Percentiles rank a stretch among this genome's conserved stretches.
These are phyloP conservation scores for Cladophialophora yegresii DNA, from an alignment of 2,329 filamentous ascomycete genomes.

Conservation along the genomic window DNA sequence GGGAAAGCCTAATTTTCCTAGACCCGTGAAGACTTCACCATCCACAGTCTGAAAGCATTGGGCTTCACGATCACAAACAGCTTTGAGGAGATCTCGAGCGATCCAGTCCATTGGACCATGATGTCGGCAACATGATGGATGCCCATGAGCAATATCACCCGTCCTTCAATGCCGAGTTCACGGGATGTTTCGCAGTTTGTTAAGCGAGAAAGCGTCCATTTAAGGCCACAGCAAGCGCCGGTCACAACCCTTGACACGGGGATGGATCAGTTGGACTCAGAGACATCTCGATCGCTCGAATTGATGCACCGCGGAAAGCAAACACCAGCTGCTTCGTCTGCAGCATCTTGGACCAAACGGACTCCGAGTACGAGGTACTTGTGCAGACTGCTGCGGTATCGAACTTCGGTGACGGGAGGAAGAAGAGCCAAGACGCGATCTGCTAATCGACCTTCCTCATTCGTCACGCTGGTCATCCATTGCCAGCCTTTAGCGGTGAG, in stretches of 20 bases:
- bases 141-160: not conserved
- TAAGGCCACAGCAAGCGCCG: not conserved
- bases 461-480: not conserved
- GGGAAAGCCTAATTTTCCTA: constrained; percentile 40
- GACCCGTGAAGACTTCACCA: constrained; percentile 71
- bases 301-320: not conserved
- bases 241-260: not conserved
- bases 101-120: constrained; percentile 63
- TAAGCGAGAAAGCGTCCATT: not conserved
- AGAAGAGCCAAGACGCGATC: not conserved
- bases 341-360: not conserved
- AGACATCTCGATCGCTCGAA: not conserved
- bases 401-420: not conserved
- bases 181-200: not conserved
- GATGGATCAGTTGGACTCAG: not conserved
- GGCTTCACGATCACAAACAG: constrained; percentile 76
- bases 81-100: constrained; percentile 78
- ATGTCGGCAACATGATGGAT: constrained; percentile 40
- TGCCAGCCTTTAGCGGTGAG: not conserved
- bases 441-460: constrained; percentile 4
- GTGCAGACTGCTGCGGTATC: not conserved
- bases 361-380: not conserved
- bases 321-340: not conserved
- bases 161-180: not conserved
- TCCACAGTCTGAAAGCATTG: constrained; percentile 74